These are phyloP conservation scores for Plantago ovata DNA, from an alignment of 257 asterid species.

Conservation along the genomic window DNA sequence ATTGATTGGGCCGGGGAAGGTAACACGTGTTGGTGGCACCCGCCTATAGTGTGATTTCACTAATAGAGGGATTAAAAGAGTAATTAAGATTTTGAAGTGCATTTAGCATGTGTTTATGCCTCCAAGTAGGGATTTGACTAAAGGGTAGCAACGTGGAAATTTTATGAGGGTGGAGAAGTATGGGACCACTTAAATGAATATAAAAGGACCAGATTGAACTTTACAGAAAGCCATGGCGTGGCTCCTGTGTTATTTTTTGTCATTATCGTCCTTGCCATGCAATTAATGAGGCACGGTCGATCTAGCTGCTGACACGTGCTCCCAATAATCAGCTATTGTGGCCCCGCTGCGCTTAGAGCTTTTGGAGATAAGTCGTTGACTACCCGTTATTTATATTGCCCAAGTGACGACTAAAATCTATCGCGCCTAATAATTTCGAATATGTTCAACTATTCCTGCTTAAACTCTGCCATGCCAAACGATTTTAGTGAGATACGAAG, in stretches of 20 bases:
- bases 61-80: no score
- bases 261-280: conserved; percentile 31
- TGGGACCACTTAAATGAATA: neutral
- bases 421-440: no score
- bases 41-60: no score
- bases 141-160: neutral
- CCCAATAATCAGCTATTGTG: neutral
- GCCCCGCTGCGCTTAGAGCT: no score
- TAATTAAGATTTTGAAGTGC: neutral
- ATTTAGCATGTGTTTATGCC: neutral
- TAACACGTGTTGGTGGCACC: no score
- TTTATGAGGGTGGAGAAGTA: neutral
- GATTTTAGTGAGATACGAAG: no score
- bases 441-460: no score
- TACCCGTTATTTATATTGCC: no score
- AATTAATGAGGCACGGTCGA: conserved; percentile 34
- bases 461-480: no score
- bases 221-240: conserved; percentile 42
- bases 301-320: conserved; percentile 48
- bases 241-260: conserved; percentile 41
- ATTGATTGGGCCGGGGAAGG: no score
- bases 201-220: conserved; percentile 15
- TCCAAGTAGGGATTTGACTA: neutral
- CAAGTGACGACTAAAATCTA: no score
- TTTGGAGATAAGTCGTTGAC: no score